Evolutionary conservation across 495 filamentous ascomycete genomes (phyloP), one percentile per base, ranked within the genome.

Genomic region (Hypoxylon subgilvum): DNA sequence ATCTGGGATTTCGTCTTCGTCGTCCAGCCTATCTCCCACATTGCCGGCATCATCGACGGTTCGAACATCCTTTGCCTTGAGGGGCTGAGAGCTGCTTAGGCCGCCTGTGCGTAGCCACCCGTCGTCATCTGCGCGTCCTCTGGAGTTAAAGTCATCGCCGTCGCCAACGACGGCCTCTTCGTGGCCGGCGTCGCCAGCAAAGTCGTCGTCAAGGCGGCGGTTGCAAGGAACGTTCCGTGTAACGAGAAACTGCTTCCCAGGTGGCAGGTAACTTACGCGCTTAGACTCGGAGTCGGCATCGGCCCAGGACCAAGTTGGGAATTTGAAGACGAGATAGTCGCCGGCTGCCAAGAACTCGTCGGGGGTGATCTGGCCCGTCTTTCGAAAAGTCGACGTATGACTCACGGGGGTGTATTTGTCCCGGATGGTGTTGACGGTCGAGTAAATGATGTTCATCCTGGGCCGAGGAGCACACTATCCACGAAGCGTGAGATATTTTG

Each of bases 301-400:
- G 52, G 86, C 84, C 94, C 94, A 99, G n/a, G 90, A 87, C 94
- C 94, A 99, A 38, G 93, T 94, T 4, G 94, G 94, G 74, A 99
- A 99, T 78, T 96, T 97, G 85, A 93, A 96, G 68, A 96, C 92
- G 31, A 99, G 88, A 74, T 97, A 99, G 76, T 99, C 94, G 62
- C 95, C 94, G 2, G 94, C 95, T 3, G 88, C 86, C 12, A 96
- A 80, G 71, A 99, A 99, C 80, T 99, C 94, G 69, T 97, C 95
- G 34, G 93, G 93, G 0, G 95, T 97, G 74, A 99, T 91, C 74
- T 97, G 88, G 62, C 94, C 94, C 2, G 91, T 96, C 55, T 79
- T 79, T 58, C 92, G 91, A 79, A 99, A 99, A 52, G 90, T 97
- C 4, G 92, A 96, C 41, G 85, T 94, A 72, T 94, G 86, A 9